Evolutionary conservation across 208 protist genomes (phyloP), one percentile per base, ranked within the genome.

Genomic region (Crithidia mellificae): DNA sequence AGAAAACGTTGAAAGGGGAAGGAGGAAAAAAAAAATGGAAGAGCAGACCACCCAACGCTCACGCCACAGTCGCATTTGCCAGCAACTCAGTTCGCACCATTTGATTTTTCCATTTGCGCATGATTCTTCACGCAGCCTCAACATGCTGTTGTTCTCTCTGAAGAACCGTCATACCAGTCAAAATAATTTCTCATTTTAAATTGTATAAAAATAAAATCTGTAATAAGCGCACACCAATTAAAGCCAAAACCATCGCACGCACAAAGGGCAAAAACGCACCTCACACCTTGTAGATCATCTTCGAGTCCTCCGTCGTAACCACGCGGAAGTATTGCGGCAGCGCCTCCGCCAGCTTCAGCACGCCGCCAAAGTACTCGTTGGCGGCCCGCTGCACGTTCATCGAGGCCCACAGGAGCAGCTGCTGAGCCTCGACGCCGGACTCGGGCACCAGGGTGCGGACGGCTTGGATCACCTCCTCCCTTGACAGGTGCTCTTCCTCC

Each of bases 321-420:
- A 92, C 83, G 56, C 78, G 68, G 63, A 92, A 92, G 54, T 82
- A 68, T 36, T 36, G 51, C 62, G 70, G 79, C 39, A 82, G 66
- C 20, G 69, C 54, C 67, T 90, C 88, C 19, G 81, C 76, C 52
- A 93, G 58, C 67, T 83, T 84, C 47, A 88, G 29, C 7, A 93
- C 57, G 24, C 87, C 79, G 22, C 87, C 87, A 58, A 77, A 91
- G 78, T 92, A 68, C 24, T 77, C 70, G 52, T 74, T 90, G 17
- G 85, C 84, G 8, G 84, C 87, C 22, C 82, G 84, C 63, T 93
- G 90, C 29, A 93, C 75, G 20, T 47, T 62, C 70, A 92, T 67
- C 4, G 90, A 90, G 0, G 85, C 78, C 87, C 87, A 93, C 57
- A 90, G 67, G 41, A 93, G 72, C 61, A 95, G 74, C 61, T 88